Evolutionary conservation across 805 yeast species (phyloP), one percentile per base, ranked within the genome.

Genomic region (Zygosaccharomyces bailii): DNA sequence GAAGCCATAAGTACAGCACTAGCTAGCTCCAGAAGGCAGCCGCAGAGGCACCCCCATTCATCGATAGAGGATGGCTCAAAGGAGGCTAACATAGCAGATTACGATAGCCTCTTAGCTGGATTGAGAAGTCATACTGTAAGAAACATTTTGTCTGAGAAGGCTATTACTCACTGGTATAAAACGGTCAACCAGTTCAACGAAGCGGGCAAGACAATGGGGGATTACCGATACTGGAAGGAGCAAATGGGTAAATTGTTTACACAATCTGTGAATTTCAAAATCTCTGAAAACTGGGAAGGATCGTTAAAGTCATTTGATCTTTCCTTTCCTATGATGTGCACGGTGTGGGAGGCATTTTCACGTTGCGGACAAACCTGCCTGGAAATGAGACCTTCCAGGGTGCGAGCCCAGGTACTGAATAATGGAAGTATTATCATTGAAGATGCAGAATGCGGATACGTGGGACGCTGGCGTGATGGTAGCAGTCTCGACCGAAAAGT

Each of bases 381-480:
- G 27, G 85, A 79, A 51, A 59, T 79, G 4, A 67, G 70, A 5
- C 76, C 80, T 2, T 71, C 72, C 18, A 65, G 72, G 48, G 49
- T 77, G 21, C 69, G 76, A 27, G 79, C 83, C 4, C 76, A 75
- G 45, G 74, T 75, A 1, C 58, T 79, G 38, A 72, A 78, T 3
- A 72, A 76, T 48, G 81, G 81, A 0, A 70, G 75, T 4, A 74
- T 79, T 0, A 71, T 74, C 42, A 60, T 82, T 25, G 82, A 79
- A 32, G 74, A 81, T 38, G 70, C 78, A 9, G 67, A 78, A 34
- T 68, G 75, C 27, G 65, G 75, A 1, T 62, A 75, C 36, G 68
- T 75, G 13, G 75, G 73, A 51, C 71, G 75, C 61, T 85, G 79
- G 57, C 63, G 68, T 2, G 95, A 86, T 63, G 95, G 93, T 0